Conservation (phyloP, 2,329 filamentous ascomycete species). For the Penicillium sp. region DNA sequence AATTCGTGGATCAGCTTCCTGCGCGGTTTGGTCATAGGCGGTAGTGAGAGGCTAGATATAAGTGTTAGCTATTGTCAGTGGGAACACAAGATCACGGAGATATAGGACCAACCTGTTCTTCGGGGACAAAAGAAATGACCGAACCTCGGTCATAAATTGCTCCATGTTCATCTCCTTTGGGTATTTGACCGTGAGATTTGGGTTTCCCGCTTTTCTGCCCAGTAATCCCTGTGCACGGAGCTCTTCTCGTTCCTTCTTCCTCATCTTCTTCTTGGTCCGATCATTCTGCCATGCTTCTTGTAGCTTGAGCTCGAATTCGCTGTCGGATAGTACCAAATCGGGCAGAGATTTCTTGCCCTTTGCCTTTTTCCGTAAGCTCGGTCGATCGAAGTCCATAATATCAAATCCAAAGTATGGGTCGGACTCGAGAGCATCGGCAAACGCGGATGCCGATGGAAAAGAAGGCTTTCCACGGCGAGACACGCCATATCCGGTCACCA, state of each 20-base stretch:
- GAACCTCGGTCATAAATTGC: constrained; percentile 69
- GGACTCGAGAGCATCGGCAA: constrained; percentile 57
- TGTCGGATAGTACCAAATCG: constrained; percentile 59
- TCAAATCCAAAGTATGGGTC: constrained; percentile 69
- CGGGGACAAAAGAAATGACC: constrained; percentile 62
- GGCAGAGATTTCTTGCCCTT: constrained; percentile 59
- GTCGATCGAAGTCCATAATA: constrained; percentile 75
- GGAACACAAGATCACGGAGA: not conserved
- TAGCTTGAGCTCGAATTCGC: constrained; percentile 61
- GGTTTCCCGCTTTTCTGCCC: constrained; percentile 52
- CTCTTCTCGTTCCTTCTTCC: constrained; percentile 66
- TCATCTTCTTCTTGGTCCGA: constrained; percentile 65
- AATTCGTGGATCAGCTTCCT: constrained; percentile 78
- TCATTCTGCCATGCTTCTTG: constrained; percentile 63
- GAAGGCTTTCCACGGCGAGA: constrained; percentile 15
- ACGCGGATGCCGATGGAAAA: constrained; percentile 54
- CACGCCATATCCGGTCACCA: constrained; percentile 32
- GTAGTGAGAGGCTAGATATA: constrained; percentile 61
- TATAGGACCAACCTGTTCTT: constrained; percentile 55
- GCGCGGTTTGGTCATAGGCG: constrained; percentile 75
- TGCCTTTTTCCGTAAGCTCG: constrained; percentile 61
- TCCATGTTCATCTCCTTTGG: constrained; percentile 65
- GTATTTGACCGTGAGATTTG: constrained; percentile 68
- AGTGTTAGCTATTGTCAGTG: constrained; percentile 6
- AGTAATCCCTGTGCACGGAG: constrained; percentile 64